Evolutionary conservation across 345 rosid species (phyloP), one percentile per base, ranked within the genome.

Genomic region (Mangifera indica): DNA sequence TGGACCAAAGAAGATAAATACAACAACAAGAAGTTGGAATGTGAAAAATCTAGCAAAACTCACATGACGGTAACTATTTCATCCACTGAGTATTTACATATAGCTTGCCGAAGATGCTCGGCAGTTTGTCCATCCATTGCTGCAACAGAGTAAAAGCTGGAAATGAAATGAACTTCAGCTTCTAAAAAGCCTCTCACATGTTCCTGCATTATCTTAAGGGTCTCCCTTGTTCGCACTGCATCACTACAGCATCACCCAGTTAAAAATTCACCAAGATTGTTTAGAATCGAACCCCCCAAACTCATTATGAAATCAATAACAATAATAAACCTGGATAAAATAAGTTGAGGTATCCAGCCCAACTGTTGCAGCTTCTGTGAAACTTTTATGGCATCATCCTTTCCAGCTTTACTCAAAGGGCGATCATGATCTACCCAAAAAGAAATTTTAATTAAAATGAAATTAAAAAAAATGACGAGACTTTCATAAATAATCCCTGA

Each of bases 41-140:
- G 42, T 26, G 45, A 54, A 25, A 58, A 65, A 20, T 37, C 49
- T 24, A 14, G 25, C 22, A 60, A 54, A 71, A 86, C 97, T 78
- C 53, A 93, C 98, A 94, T 94, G 76, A 94, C 86, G 18, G 99
- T 92, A 46, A 81, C 65, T 63, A 89, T 85, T 52, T 88, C 91
- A 79, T 90, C 86, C 17, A 76, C 79, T 1, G 98, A 86, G 77
- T 88, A 88, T 77, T 65, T 85, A 72, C 90, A 90, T 80, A 95
- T 80, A 74, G 84, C 79, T 60, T 74, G 84, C 45, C 89, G 97
- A 69, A 94, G 91, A 75, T 89, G 98, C 8, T 87, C 92, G 0
- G 98, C 98, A 8, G 99, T 94, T 79, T 94, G 99, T 34, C 99
- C 99, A 70, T 94, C 98, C 99, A 95, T 88, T 29, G 98, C 97